Evolutionary conservation across 2,329 filamentous ascomycete species (phyloP), one percentile per base, ranked within the genome.

Genomic region (Scedosporium aurantiacum): DNA sequence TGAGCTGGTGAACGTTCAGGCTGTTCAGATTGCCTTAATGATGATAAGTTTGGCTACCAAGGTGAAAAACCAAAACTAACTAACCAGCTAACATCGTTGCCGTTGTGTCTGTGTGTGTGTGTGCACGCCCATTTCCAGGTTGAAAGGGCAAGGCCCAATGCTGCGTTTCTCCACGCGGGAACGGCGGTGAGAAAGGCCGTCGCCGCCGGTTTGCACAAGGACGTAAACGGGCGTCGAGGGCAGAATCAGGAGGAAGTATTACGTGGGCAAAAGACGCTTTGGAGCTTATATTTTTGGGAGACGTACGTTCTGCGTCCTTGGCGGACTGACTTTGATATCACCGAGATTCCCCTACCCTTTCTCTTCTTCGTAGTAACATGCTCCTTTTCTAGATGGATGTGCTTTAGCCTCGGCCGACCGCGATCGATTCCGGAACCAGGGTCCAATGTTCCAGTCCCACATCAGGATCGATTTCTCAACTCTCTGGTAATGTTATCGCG

Each of bases 1-100:
- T 55, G 76, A 78, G 27, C 71, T 76, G 16, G 76, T 78, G 2
- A 78, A 78, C 52, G 64, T 76, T 14, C 74, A 78, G 59, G 72
- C 72, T 1, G 69, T 78, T 3, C 76, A 78, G 62, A 69, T 77
- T 5, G 70, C 75, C 0, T 64, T 77, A 14, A 67, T 78, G 32
- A 76, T 78, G 74, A 78, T 78, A 75, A 75, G 75, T 64, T 40
- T 43, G 16, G 16, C 8, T 45, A 4, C 45, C 32, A 4, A 37
- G 10, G 32, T 12, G 2, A 37, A 37, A 37, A 37, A 3, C 12
- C 3, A 37, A 12, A 8, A 37, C 32, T 37, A 37, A 12, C 32
- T 37, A 37, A 12, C 32, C 12, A 37, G 8, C 32, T 43, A 58
- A 18, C n/a, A 41, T 28, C 4, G 8, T 27, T 45, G 7, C 8